Percentiles rank a stretch among this genome's conserved stretches.
Conservation (phyloP, 495 filamentous ascomycete genomes). For the Paragyromitra xinjiangensis region DNA sequence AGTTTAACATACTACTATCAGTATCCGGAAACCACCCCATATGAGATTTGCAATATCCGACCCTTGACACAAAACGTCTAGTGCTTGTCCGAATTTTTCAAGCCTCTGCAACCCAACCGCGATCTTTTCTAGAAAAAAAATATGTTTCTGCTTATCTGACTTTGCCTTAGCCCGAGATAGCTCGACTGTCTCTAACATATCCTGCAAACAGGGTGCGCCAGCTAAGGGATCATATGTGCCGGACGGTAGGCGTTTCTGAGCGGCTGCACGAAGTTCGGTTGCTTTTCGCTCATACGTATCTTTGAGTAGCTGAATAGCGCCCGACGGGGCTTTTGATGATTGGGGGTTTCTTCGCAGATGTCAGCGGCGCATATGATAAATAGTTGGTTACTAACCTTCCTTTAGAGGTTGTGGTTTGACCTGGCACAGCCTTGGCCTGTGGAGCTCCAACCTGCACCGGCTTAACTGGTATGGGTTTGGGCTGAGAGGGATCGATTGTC, state of each 20-base stretch:
- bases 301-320: background rate
- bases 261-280: conserved; percentile 10
- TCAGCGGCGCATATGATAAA: background rate
- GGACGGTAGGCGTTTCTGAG: background rate
- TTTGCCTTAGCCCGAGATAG: background rate
- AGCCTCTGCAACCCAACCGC: conserved; percentile 4
- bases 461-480: too few species aligned
- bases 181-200: conserved; percentile 10
- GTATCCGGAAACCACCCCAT: conserved; percentile 10
- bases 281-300: conserved; percentile 18
- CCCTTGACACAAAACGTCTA: conserved; percentile 6
- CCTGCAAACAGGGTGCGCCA: background rate
- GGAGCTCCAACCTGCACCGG: background rate
- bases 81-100: conserved; percentile 10
- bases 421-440: background rate
- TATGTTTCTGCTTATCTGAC: background rate
- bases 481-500: too few species aligned
- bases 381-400: background rate
- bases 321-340: background rate
- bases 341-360: background rate
- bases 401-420: background rate
- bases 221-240: background rate
- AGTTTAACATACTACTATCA: background rate
- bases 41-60: background rate
- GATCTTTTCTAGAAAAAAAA: background rate